Conservation (phyloP, 495 filamentous ascomycete species). For the Hypoxylon lenormandii region DNA sequence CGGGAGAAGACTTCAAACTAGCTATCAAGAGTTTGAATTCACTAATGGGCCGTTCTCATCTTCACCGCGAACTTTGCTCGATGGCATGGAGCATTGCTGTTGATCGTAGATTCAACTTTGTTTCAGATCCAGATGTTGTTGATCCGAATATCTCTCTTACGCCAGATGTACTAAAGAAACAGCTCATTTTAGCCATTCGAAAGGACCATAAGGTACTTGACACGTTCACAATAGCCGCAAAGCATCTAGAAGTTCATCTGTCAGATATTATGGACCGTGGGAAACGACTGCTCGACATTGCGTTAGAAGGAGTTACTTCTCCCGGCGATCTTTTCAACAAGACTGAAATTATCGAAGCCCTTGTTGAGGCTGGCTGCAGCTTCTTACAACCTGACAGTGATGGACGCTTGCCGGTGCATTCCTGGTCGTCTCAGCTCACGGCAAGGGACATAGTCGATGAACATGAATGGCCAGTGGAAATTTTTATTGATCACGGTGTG, state of each 20-base stretch:
- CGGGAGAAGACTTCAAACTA: neutral
- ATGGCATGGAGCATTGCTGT: neutral
- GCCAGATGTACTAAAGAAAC: neutral
- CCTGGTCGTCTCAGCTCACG: neutral
- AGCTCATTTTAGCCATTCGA: neutral
- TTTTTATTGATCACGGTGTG: neutral
- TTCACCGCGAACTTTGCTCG: slow-evolving; percentile 3
- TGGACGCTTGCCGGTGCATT: neutral
- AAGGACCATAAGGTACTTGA: neutral
- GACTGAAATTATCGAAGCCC: neutral
- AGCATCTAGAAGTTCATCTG: neutral
- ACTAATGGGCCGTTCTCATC: neutral
- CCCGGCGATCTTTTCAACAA: no score
- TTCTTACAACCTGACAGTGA: neutral
- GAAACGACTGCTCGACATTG: neutral
- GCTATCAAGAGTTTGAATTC: slow-evolving; percentile 2
- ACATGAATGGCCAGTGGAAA: neutral
- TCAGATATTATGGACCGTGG: slow-evolving; percentile 2
- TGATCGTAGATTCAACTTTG: neutral
- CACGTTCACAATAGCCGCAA: neutral
- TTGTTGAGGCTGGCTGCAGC: slow-evolving; percentile 3
- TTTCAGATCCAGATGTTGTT: slow-evolving; percentile 2
- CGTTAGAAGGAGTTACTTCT: neutral
- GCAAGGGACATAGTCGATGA: no score
- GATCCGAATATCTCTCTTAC: slow-evolving; percentile 14